Conservation (phyloP, 805 yeast species). For the Ascoidea asiatica region DNA sequence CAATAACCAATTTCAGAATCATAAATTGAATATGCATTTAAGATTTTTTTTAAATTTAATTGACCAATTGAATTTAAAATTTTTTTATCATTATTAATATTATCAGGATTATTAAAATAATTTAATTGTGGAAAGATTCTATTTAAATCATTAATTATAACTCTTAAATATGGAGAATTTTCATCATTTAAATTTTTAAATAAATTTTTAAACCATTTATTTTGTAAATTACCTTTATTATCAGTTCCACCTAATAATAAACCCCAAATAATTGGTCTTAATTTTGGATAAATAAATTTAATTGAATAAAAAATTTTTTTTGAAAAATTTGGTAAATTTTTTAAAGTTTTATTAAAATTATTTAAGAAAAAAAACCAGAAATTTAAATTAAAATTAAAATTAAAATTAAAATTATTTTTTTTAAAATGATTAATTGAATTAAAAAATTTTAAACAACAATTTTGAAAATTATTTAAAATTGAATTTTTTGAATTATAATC, state of each 20-base stretch:
- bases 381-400: slow-evolving; percentile 22
- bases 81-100: too few relatives aligned
- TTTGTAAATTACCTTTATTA: slow-evolving; percentile 11
- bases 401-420: too few relatives aligned
- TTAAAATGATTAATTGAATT: slow-evolving; percentile 5
- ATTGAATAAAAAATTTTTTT: slow-evolving; percentile 24
- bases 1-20: slow-evolving; percentile 58
- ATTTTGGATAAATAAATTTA: slow-evolving; percentile 30
- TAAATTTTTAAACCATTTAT: slow-evolving; percentile 17
- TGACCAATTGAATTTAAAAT: too few relatives aligned
- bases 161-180: slow-evolving; percentile 26
- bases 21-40: slow-evolving; percentile 50
- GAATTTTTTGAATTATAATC: slow-evolving; percentile 13
- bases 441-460: slow-evolving; percentile 14
- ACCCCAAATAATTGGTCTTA: slow-evolving; percentile 33
- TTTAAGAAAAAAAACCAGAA: slow-evolving; percentile 32
- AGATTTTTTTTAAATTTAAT: slow-evolving; percentile 33
- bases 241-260: slow-evolving; percentile 14
- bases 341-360: slow-evolving; percentile 29
- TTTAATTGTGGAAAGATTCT: slow-evolving; percentile 45
- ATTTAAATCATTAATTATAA: slow-evolving; percentile 42
- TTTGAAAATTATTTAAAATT: slow-evolving; percentile 7
- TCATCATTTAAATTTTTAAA: slow-evolving; percentile 25
- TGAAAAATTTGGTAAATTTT: slow-evolving; percentile 33
- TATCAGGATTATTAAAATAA: slow-evolving; percentile 29